Conservation (phyloP, 257 asterid genomes). For the Gardenia jasminoides region DNA sequence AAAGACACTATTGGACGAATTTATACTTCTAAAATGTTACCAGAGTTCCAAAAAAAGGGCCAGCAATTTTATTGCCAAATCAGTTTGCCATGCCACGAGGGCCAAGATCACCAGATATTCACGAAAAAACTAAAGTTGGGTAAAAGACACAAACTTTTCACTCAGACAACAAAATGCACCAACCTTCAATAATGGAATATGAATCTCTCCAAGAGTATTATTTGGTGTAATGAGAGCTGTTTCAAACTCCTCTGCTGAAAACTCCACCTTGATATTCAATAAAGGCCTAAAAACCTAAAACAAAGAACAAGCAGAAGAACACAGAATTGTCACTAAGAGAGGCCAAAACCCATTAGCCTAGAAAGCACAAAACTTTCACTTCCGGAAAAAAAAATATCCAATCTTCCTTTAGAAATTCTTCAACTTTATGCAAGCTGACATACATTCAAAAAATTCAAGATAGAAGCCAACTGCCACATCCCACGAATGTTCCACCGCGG, state of each 20-base stretch:
- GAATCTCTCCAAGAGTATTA: slow-evolving; percentile 79
- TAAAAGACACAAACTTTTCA: slow-evolving; percentile 13
- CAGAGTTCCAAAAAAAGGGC: neutral
- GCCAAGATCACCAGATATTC: slow-evolving; percentile 2
- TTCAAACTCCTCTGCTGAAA: slow-evolving; percentile 93
- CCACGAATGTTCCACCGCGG: slow-evolving; percentile 83
- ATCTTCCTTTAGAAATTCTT: slow-evolving; percentile 6
- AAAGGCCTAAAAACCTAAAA: slow-evolving; percentile 84
- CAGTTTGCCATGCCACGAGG: neutral
- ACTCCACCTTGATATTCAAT: slow-evolving; percentile 84
- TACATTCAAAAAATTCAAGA: slow-evolving; percentile 91
- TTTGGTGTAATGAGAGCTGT: slow-evolving; percentile 87
- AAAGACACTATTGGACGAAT: neutral
- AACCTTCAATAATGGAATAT: slow-evolving; percentile 87
- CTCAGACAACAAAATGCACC: slow-evolving; percentile 21
- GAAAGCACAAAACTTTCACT: slow-evolving; percentile 9
- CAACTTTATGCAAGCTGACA: slow-evolving; percentile 15
- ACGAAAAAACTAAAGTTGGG: slow-evolving; percentile 8
- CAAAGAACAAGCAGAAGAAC: slow-evolving; percentile 25
- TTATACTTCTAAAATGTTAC: neutral
- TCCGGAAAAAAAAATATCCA: neutral
- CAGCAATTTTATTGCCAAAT: no score
- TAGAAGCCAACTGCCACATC: slow-evolving; percentile 98
- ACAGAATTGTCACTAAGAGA: neutral
- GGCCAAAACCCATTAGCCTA: slow-evolving; percentile 20